Percentiles rank a stretch among this genome's conserved stretches.
These are phyloP conservation scores for Quercus wislizeni DNA, from an alignment of 306 rosid genomes.

Conservation along the genomic window DNA sequence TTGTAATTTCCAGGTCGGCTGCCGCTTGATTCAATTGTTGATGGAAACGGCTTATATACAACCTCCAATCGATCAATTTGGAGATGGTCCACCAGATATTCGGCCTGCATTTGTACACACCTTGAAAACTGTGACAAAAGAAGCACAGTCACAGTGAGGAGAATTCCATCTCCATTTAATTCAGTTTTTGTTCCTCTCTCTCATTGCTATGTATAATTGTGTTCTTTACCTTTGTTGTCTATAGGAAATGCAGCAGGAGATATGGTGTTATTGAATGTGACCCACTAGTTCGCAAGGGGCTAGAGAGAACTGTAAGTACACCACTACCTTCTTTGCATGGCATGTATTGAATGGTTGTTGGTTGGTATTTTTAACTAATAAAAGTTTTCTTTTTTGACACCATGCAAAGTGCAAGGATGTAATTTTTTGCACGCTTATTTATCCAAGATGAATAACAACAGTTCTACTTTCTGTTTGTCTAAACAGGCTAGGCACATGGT, in stretches of 20 bases:
- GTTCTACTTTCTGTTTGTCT: slow-evolving; percentile 19
- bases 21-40: slow-evolving; percentile 67
- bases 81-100: slow-evolving; percentile 75
- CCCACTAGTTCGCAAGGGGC: slow-evolving; percentile 66
- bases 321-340: slow-evolving; percentile 5
- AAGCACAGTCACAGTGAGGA: slow-evolving; percentile 72
- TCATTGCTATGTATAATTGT: background rate
- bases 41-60: slow-evolving; percentile 87
- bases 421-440: slow-evolving; percentile 15
- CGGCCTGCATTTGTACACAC: slow-evolving; percentile 83
- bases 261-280: slow-evolving; percentile 92
- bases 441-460: slow-evolving; percentile 19
- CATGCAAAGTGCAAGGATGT: background rate
- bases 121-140: slow-evolving; percentile 47
- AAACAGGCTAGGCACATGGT: slow-evolving; percentile 96
- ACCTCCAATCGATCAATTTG: slow-evolving; percentile 69
- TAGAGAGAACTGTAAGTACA: slow-evolving; percentile 81
- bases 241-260: slow-evolving; percentile 70
- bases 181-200: slow-evolving; percentile 1
- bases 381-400: slow-evolving; percentile 1
- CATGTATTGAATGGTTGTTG: slow-evolving; percentile 6
- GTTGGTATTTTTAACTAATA: slow-evolving; percentile 1
- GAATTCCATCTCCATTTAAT: slow-evolving; percentile 13
- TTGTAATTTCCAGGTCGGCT: slow-evolving; percentile 66
- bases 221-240: slow-evolving; percentile 16